These are phyloP conservation scores for Nicotiana obtusifolia DNA, from an alignment of 257 asterid species.

Conservation along the genomic window DNA sequence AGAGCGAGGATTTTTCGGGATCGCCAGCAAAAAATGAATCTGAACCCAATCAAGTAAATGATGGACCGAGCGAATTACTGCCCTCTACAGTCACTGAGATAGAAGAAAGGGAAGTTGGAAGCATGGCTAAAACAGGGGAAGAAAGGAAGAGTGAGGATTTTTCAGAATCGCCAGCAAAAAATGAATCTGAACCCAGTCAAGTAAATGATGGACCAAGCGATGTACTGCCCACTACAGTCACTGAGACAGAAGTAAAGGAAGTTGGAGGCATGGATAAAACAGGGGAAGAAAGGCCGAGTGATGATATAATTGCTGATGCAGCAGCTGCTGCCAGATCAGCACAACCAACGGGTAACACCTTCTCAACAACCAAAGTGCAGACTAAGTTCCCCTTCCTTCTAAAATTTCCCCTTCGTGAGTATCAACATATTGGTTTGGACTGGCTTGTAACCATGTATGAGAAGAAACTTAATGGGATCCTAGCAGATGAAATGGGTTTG, in stretches of 20 bases:
- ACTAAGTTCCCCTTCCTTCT: slow-evolving; percentile 96
- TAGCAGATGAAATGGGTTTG: slow-evolving; percentile 99
- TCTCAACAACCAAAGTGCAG: slow-evolving; percentile 87
- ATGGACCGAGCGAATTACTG: no score
- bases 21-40: slow-evolving; percentile 12
- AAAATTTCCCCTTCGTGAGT: slow-evolving; percentile 95
- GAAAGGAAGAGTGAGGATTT: slow-evolving; percentile 31
- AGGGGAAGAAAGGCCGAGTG: slow-evolving; percentile 64
- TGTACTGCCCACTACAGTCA: slow-evolving; percentile 25
- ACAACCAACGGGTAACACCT: slow-evolving; percentile 98
- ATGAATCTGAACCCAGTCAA: slow-evolving; percentile 32
- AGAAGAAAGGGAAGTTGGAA: no score
- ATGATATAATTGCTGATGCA: slow-evolving; percentile 80
- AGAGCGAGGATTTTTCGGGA: slow-evolving; percentile 37
- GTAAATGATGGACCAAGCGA: slow-evolving; percentile 39
- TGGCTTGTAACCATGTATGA: slow-evolving; percentile 99
- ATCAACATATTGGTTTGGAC: slow-evolving; percentile 98
- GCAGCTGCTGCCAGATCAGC: slow-evolving; percentile 99
- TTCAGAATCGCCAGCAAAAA: slow-evolving; percentile 36
- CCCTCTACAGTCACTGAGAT: no score
- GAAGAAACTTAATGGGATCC: slow-evolving; percentile 96
- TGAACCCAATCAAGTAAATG: no score
- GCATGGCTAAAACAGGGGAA: no score
- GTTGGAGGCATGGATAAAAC: slow-evolving; percentile 42
- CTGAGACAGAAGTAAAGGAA: slow-evolving; percentile 41